Percentiles rank a stretch among this genome's conserved stretches.
Conservation (phyloP, 2,329 filamentous ascomycete species). For the Chalaropsis thielavioides region DNA sequence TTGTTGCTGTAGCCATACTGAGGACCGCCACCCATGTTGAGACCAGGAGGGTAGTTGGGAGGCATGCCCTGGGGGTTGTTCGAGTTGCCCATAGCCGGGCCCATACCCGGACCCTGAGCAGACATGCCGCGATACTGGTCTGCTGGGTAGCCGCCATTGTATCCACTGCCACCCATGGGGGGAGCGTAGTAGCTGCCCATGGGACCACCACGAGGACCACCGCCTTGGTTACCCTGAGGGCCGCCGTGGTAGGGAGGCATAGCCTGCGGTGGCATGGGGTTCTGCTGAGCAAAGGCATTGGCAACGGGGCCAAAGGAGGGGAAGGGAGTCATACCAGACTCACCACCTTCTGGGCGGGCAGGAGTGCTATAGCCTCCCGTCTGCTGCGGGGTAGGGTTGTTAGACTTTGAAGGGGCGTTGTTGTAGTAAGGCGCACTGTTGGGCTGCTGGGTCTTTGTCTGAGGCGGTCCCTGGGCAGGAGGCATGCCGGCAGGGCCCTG, state of each 20-base stretch:
- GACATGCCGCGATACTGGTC: slow-evolving; percentile 42
- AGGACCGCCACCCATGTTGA: slow-evolving; percentile 27
- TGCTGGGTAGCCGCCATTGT: slow-evolving; percentile 35
- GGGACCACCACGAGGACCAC: slow-evolving; percentile 40
- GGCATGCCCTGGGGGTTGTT: slow-evolving; percentile 37
- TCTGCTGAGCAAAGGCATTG: slow-evolving; percentile 36
- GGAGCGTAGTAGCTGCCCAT: slow-evolving; percentile 43
- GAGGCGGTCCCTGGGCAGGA: slow-evolving; percentile 25
- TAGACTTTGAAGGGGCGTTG: slow-evolving; percentile 29
- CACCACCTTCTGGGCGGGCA: slow-evolving; percentile 36
- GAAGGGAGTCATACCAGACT: slow-evolving; percentile 32
- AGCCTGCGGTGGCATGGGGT: slow-evolving; percentile 30
- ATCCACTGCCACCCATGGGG: slow-evolving; percentile 26
- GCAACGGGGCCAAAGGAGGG: slow-evolving; percentile 36
- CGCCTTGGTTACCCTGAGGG: slow-evolving; percentile 41
- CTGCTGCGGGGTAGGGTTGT: slow-evolving; percentile 21
- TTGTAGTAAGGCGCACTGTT: slow-evolving; percentile 39
- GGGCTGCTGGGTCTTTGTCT: slow-evolving; percentile 5
- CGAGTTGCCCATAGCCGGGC: slow-evolving; percentile 30
- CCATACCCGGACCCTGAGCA: slow-evolving; percentile 27
- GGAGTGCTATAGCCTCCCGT: slow-evolving; percentile 18
- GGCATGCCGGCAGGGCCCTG: slow-evolving; percentile 31
- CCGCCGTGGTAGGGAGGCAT: slow-evolving; percentile 38
- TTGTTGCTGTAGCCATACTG: slow-evolving; percentile 31
- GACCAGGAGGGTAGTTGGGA: slow-evolving; percentile 32